Percentiles rank a stretch among this genome's conserved stretches.
These are phyloP conservation scores for Neurospora intermedia DNA, from an alignment of 495 filamentous ascomycete species.

Conservation along the genomic window DNA sequence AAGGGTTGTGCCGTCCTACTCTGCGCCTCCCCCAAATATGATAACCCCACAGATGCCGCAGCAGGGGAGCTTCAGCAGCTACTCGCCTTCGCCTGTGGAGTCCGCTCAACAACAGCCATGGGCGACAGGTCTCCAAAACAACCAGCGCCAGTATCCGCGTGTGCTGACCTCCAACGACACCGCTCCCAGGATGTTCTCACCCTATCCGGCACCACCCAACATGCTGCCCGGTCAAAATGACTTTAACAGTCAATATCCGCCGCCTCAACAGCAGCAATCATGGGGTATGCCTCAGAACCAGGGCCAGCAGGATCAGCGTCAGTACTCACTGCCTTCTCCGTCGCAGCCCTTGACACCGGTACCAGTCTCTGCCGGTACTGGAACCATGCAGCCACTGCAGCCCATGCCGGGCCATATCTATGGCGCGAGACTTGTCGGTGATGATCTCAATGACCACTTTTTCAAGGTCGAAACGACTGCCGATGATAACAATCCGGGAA, in stretches of 20 bases:
- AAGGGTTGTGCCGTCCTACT: neutral
- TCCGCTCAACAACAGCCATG: neutral
- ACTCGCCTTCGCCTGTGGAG: neutral
- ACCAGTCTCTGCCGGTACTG: neutral
- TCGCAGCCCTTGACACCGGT: neutral
- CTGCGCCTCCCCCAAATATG: neutral
- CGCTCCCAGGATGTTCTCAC: neutral
- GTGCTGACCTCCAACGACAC: neutral
- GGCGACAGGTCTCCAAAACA: neutral
- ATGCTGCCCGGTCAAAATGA: neutral
- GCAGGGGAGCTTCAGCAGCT: neutral
- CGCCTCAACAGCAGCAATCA: neutral
- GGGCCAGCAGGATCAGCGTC: neutral
- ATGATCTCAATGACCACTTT: neutral
- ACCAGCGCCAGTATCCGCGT: neutral
- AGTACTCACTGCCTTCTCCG: neutral
- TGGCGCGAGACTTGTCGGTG: neutral
- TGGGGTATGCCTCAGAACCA: neutral
- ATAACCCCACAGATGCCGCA: neutral
- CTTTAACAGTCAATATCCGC: neutral
- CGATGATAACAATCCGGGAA: neutral
- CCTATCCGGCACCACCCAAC: neutral
- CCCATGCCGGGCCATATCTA: neutral
- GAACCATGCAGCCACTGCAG: neutral
- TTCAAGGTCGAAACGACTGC: neutral